Evolutionary conservation across 257 asterid species (phyloP).

Genomic region (Nicotiana otophora): DNA sequence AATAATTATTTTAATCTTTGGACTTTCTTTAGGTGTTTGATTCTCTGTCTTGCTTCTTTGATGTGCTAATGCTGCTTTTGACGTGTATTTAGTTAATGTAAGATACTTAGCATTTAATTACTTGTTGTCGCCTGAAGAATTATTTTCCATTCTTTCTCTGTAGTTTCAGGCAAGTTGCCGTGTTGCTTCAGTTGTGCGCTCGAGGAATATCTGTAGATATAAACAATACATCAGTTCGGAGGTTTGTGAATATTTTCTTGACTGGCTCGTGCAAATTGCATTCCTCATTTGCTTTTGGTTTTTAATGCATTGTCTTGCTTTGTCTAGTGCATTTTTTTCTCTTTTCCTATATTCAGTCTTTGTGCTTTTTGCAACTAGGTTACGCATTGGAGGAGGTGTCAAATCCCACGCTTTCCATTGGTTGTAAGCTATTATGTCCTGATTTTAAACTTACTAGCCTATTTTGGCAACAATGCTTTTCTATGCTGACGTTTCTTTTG

Average conservation of each 20-base stretch:
- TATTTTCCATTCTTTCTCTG: slow-evolving; percentile 8
- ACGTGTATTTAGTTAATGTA: neutral
- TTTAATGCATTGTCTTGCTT: neutral
- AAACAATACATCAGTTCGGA: slow-evolving; percentile 32
- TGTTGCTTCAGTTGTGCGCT: slow-evolving; percentile 22
- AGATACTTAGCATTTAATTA: neutral
- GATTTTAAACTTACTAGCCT: neutral
- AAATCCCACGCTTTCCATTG: slow-evolving; percentile 26
- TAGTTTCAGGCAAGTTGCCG: slow-evolving; percentile 37
- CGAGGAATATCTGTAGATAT: slow-evolving; percentile 36
- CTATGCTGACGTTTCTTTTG: neutral
- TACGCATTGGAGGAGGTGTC: slow-evolving; percentile 36
- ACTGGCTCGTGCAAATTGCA: neutral
- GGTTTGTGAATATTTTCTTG: slow-evolving; percentile 34
- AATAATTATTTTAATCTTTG: neutral
- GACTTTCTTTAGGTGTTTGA: neutral
- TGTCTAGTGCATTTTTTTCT: neutral
- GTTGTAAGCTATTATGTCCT: slow-evolving; percentile 40
- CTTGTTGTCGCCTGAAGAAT: neutral
- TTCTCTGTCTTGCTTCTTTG: neutral
- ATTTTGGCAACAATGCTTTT: neutral
- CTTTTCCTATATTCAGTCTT: slow-evolving; percentile 1
- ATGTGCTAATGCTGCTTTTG: neutral
- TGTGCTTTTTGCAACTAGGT: slow-evolving; percentile 33
- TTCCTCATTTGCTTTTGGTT: neutral